These are phyloP conservation scores for Diaporthe velutina DNA, from an alignment of 2,329 filamentous ascomycete species.

Conservation along the genomic window DNA sequence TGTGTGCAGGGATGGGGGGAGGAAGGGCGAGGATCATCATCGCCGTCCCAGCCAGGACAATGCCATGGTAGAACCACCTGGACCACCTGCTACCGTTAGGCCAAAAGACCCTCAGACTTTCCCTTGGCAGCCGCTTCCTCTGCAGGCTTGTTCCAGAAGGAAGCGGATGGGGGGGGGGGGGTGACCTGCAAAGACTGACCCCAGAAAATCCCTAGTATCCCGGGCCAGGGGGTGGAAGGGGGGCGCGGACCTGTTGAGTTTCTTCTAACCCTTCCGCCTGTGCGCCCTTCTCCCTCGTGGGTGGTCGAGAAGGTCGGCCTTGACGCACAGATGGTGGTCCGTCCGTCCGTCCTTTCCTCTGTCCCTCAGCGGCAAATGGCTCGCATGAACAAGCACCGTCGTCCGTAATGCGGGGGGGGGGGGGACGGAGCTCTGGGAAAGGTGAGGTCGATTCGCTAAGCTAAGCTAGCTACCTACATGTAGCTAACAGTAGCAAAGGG, in stretches of 20 bases:
- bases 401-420: constrained; percentile 7
- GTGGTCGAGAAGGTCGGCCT: background rate
- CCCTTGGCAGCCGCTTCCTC: constrained; percentile 6
- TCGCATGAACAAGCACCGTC: constrained; percentile 15
- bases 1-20: background rate
- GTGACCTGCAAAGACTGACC: background rate
- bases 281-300: background rate
- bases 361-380: constrained; percentile 13
- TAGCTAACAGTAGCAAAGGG: background rate
- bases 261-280: background rate
- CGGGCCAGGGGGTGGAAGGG: background rate
- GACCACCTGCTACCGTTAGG: background rate
- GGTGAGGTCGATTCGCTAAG: background rate
- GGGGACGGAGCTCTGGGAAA: background rate
- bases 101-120: background rate
- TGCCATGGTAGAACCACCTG: background rate
- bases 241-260: background rate
- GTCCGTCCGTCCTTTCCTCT: background rate
- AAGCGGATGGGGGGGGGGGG: background rate
- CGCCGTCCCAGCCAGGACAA: constrained; percentile 1
- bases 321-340: constrained; percentile 15
- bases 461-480: background rate
- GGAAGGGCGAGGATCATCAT: background rate
- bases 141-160: constrained; percentile 19
- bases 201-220: background rate